phyloP scores from a whole-genome alignment of 2,329 filamentous ascomycete genomes.

The Cladorrhinum sp. region DNA sequence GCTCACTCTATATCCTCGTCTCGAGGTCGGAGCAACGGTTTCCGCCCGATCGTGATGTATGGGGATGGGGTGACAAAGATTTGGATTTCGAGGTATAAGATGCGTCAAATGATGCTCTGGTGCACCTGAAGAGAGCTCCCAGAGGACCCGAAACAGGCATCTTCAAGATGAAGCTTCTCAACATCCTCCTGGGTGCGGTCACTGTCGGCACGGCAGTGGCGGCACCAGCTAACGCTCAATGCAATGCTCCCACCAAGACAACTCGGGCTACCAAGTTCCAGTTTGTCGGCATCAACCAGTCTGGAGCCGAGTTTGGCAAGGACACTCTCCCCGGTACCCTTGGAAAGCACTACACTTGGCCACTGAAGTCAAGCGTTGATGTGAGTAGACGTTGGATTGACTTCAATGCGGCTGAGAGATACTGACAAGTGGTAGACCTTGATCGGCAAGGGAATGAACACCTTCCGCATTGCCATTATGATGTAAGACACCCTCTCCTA shows the following conservation, averaged over 20 bases:
- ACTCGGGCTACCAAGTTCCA: constrained; percentile 37
- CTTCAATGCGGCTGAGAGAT: constrained; percentile 1
- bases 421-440: constrained; percentile 36
- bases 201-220: constrained; percentile 33
- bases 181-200: constrained; percentile 32
- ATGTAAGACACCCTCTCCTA: constrained; percentile 39
- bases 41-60: constrained; percentile 17
- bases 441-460: constrained; percentile 52
- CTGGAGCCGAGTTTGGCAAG: constrained; percentile 62
- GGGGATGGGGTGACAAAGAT: background rate
- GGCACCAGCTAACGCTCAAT: constrained; percentile 27
- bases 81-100: background rate
- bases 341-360: constrained; percentile 60
- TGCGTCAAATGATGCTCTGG: background rate
- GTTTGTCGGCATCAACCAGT: constrained; percentile 42
- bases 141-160: background rate
- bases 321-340: constrained; percentile 52
- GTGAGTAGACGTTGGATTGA: constrained; percentile 24
- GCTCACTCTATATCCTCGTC: constrained; percentile 8
- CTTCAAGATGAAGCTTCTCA: constrained; percentile 33
- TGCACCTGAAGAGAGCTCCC: background rate
- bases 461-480: constrained; percentile 53
- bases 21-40: constrained; percentile 24
- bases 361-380: constrained; percentile 44
- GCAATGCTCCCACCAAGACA: constrained; percentile 23